Evolutionary conservation across 2,329 filamentous ascomycete genomes (phyloP).

Genomic region (Pseudogymnoascus sp.): DNA sequence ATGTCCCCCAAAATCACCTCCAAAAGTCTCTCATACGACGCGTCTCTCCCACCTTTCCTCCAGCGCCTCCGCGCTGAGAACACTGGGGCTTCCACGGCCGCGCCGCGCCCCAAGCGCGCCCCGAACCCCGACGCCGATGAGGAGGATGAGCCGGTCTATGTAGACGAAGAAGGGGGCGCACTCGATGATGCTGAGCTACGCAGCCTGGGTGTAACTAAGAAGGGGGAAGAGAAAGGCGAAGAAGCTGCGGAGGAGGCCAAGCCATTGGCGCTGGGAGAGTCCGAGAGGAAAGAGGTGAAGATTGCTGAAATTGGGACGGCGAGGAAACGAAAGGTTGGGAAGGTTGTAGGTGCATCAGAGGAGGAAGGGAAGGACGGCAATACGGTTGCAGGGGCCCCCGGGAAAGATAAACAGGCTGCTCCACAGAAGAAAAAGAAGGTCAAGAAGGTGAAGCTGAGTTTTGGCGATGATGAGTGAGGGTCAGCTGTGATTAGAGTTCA

Average conservation of each 20-base stretch:
- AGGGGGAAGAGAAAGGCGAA: constrained; percentile 14
- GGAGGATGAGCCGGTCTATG: constrained; percentile 66
- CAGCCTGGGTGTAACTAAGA: background rate
- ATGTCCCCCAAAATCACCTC: constrained; percentile 50
- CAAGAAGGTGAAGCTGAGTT: constrained; percentile 59
- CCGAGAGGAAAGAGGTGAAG: constrained; percentile 28
- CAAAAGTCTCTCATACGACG: constrained; percentile 61
- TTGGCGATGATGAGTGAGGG: constrained; percentile 47
- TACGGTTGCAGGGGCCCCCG: constrained; percentile 2
- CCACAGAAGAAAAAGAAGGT: constrained; percentile 31
- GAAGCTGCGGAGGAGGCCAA: constrained; percentile 17
- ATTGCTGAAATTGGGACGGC: constrained; percentile 36
- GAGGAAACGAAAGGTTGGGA: constrained; percentile 49
- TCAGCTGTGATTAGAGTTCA: background rate
- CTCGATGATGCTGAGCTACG: constrained; percentile 23
- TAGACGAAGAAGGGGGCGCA: constrained; percentile 63
- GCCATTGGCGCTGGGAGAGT: background rate
- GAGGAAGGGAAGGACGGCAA: constrained; percentile 16
- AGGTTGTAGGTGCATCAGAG: constrained; percentile 34
- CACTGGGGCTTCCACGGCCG: constrained; percentile 31
- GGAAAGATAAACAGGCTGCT: constrained; percentile 14
- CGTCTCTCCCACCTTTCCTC: constrained; percentile 51
- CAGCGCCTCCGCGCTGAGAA: constrained; percentile 46
- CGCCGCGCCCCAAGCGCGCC: constrained; percentile 35
- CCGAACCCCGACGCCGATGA: constrained; percentile 58